Percentiles rank a stretch among this genome's conserved stretches.
These are phyloP conservation scores for Zygosaccharomyces pseudobailii DNA, from an alignment of 1,139 yeast genomes.

Conservation along the genomic window DNA sequence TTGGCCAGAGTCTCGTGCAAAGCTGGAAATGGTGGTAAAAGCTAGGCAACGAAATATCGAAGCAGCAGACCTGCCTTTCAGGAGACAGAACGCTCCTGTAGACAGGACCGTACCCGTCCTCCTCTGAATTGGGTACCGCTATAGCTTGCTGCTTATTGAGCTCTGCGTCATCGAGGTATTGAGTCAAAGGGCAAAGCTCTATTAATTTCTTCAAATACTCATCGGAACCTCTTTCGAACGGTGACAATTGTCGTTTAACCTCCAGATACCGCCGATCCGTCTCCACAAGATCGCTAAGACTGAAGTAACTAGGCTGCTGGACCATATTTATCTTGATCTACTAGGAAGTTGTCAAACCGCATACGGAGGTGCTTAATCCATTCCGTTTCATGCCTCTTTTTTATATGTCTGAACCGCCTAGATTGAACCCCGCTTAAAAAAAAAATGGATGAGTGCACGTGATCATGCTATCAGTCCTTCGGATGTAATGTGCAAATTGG, in stretches of 20 bases:
- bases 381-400: neutral
- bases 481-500: neutral
- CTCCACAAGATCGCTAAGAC: slow-evolving; percentile 9
- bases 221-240: slow-evolving; percentile 22
- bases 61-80: slow-evolving; percentile 41
- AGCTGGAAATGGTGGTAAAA: slow-evolving; percentile 46
- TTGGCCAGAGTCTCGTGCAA: slow-evolving; percentile 37
- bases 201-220: slow-evolving; percentile 25
- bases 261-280: slow-evolving; percentile 17
- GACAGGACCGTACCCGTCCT: slow-evolving; percentile 47
- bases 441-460: neutral
- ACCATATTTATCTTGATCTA: neutral
- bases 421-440: neutral
- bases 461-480: neutral
- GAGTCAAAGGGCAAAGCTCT: slow-evolving; percentile 25
- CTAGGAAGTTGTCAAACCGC: neutral
- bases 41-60: slow-evolving; percentile 50
- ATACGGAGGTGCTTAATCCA: neutral
- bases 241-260: slow-evolving; percentile 17
- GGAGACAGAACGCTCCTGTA: slow-evolving; percentile 46
- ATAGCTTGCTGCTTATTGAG: slow-evolving; percentile 33
- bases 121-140: slow-evolving; percentile 44
- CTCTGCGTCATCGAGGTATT: slow-evolving; percentile 20
- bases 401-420: neutral
- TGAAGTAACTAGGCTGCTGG: neutral